These are phyloP conservation scores for Arctostaphylos glauca DNA, from an alignment of 148 eudicot species.

Conservation along the genomic window DNA sequence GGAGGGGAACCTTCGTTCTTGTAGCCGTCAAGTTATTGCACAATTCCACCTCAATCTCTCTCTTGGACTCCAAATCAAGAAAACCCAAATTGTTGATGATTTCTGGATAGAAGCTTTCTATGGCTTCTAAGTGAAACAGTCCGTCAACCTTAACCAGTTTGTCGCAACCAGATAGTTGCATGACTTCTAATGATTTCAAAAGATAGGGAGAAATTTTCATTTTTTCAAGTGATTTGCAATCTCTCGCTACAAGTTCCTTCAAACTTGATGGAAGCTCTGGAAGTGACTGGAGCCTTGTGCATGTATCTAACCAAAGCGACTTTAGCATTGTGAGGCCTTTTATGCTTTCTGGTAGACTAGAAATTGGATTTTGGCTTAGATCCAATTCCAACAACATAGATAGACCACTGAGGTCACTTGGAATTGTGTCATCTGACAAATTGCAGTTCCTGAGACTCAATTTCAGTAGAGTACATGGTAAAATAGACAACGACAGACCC, in stretches of 20 bases:
- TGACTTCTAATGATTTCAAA: background rate
- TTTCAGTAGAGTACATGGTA: slow-evolving; percentile 5
- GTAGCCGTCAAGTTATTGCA: slow-evolving; percentile 8
- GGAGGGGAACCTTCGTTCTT: slow-evolving; percentile 7
- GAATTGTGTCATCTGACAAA: slow-evolving; percentile 9
- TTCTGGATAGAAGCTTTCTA: background rate
- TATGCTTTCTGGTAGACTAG: slow-evolving; percentile 13
- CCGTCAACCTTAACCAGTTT: slow-evolving; percentile 13
- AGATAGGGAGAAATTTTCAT: slow-evolving; percentile 13
- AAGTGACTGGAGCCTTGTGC: slow-evolving; percentile 16
- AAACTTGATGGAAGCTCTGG: slow-evolving; percentile 21
- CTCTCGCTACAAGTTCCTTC: slow-evolving; percentile 6
- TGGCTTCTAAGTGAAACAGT: slow-evolving; percentile 17
- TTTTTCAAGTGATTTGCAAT: slow-evolving; percentile 13
- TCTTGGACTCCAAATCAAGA: slow-evolving; percentile 6
- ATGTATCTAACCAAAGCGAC: slow-evolving; percentile 3
- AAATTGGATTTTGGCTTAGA: slow-evolving; percentile 13
- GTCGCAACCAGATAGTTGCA: slow-evolving; percentile 5
- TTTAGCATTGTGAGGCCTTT: slow-evolving; percentile 11
- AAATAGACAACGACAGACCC: background rate
- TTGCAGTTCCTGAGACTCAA: slow-evolving; percentile 14
- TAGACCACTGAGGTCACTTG: background rate
- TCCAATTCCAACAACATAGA: slow-evolving; percentile 9
- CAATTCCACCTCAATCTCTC: slow-evolving; percentile 4
- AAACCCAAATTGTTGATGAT: slow-evolving; percentile 2